Evolutionary conservation across 352 stramenopile genomes (phyloP), one percentile per base, ranked within the genome.

Genomic region (Lagenidium sp.): DNA sequence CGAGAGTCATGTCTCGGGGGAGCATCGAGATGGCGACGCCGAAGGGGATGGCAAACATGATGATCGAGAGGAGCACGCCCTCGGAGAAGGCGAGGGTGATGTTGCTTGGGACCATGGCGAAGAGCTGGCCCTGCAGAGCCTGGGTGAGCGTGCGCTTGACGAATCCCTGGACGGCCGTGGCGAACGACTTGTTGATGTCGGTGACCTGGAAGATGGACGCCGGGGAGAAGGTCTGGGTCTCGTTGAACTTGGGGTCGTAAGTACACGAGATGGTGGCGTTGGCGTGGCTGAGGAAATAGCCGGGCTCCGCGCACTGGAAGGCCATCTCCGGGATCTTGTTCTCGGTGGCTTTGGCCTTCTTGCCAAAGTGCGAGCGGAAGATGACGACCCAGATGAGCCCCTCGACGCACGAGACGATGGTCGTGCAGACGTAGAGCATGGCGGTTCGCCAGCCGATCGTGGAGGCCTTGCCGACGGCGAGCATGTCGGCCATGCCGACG

Each of bases 41-140:
- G 18, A 75, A 66, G 3, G 57, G 49, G 12, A 71, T 43, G 13
- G 60, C 50, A 26, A 76, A 66, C 40, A 44, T 57, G 48, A 76
- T 58, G 29, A 71, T 51, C 10, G 47, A 58, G 26, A 76, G 43
- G 29, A 66, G 38, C 21, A 37, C 51, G 15, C 43, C 60, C 8
- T 66, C 42, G 11, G 40, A 48, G 16, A 74, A 69, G 16, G 55
- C 58, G 19, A 30, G n/a, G 12, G 51, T 48, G 47, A 73, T 64
- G 50, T 67, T 60, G 26, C 23, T 38, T 1, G 52, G 52, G 12
- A 60, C 41, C 20, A 60, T 48, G 25, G 44, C 30, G 22, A 41
- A 44, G n/a, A 57, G 37, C 30, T 57, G 50, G 26, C 37, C 50
- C 41, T 59, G 51, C 26, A 59, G 40, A 19, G 45, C 39, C 40